A percentile compares a stretch with the other conserved stretches of the same genome.
Evolutionary conservation across 2,329 filamentous ascomycete species (phyloP).

Genomic region (Cladosporium austrohemisphaericum): DNA sequence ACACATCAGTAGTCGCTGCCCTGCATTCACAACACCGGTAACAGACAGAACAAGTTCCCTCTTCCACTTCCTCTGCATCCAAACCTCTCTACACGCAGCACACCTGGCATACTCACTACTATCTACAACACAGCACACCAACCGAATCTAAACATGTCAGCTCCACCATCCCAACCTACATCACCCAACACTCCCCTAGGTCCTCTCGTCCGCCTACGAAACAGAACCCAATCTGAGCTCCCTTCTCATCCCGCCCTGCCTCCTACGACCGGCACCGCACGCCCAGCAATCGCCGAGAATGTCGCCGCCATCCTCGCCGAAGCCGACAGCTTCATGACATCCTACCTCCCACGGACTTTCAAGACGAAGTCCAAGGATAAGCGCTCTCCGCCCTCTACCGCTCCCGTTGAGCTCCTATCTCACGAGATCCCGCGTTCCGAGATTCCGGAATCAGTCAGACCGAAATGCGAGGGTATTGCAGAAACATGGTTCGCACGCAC

Average conservation of each 20-base stretch:
- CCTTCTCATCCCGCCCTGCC: constrained; percentile 33
- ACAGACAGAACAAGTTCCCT: no score
- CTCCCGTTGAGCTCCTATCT: constrained; percentile 53
- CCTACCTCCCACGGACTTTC: constrained; percentile 53
- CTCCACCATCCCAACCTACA: not conserved
- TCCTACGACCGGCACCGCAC: constrained; percentile 11
- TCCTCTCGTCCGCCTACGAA: constrained; percentile 31
- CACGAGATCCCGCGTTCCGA: constrained; percentile 47
- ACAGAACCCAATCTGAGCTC: constrained; percentile 29
- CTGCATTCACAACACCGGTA: no score
- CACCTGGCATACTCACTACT: no score
- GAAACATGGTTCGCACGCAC: constrained; percentile 64
- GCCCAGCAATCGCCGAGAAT: constrained; percentile 35
- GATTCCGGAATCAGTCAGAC: constrained; percentile 32
- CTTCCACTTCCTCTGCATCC: no score
- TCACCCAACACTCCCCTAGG: constrained; percentile 17
- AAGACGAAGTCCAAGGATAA: constrained; percentile 48
- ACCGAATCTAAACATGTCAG: not conserved
- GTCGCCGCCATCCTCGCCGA: constrained; percentile 55
- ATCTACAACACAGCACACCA: not conserved
- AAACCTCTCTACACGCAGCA: no score
- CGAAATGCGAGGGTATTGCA: constrained; percentile 17
- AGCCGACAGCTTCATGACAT: constrained; percentile 56
- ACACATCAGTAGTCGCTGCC: no score
- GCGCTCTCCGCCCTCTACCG: constrained; percentile 47